phyloP scores from a whole-genome alignment of 2,329 filamentous ascomycete genomes.

The Xylaria sp. region DNA sequence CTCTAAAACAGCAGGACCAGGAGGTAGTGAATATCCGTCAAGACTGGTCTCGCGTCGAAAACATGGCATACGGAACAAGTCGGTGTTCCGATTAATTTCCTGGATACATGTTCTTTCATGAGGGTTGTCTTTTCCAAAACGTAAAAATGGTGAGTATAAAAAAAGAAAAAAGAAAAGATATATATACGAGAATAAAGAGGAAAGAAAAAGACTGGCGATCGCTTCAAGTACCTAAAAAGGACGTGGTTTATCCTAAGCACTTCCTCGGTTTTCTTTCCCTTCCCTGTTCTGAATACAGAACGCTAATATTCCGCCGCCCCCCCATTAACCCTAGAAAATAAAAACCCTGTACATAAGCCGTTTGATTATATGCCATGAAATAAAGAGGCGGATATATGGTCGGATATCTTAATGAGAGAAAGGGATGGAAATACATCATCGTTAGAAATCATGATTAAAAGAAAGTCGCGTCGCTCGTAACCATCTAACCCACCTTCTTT shows the following conservation, averaged over 20 bases:
- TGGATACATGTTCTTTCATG: neutral
- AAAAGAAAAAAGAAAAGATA: too few species aligned
- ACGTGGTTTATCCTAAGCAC: neutral
- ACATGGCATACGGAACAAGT: too few species aligned
- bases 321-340: neutral
- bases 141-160: neutral
- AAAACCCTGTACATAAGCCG: neutral
- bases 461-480: neutral
- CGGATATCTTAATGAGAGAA: slow-evolving; percentile 1
- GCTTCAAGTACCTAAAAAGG: neutral
- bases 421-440: neutral
- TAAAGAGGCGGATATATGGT: neutral
- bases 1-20: too few species aligned
- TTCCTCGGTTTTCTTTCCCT: neutral
- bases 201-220: neutral
- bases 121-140: neutral
- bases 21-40: too few species aligned
- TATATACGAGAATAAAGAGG: neutral
- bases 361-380: neutral
- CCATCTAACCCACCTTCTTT: neutral
- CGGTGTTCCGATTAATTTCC: too few species aligned
- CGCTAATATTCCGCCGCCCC: neutral
- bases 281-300: neutral
- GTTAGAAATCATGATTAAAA: slow-evolving; percentile 7
- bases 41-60: too few species aligned